Evolutionary conservation across 257 asterid species (phyloP).

Genomic region (Leptodermis oblonga): DNA sequence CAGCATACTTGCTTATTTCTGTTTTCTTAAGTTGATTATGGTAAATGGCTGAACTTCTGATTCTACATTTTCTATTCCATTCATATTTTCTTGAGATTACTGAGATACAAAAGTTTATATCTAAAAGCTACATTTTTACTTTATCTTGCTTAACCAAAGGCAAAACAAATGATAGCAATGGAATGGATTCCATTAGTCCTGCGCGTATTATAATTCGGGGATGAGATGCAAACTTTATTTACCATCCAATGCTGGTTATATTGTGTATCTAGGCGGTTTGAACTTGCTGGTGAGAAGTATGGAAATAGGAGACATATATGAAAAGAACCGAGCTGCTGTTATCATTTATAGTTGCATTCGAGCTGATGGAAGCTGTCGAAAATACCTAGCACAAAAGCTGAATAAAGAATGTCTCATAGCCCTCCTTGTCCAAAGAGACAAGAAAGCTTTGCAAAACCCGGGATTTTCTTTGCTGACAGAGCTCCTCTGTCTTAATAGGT

Average conservation of each 20-base stretch:
- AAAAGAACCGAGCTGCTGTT: conserved; percentile 47
- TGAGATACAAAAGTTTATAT: conserved; percentile 59
- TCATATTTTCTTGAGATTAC: conserved; percentile 35
- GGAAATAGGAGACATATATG: no score
- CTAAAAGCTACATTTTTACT: conserved; percentile 67
- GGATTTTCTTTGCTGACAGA: conserved; percentile 52
- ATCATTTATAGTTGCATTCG: conserved; percentile 48
- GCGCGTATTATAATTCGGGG: conserved; percentile 70
- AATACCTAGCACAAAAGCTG: conserved; percentile 53
- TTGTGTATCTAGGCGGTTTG: conserved; percentile 63
- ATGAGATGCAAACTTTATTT: conserved; percentile 55
- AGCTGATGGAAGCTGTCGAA: conserved; percentile 67
- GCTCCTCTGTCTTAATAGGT: conserved; percentile 72
- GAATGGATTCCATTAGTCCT: conserved; percentile 64
- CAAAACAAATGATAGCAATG: conserved; percentile 66
- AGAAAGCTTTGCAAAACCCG: conserved; percentile 24
- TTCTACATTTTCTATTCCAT: conserved; percentile 4
- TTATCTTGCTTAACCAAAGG: conserved; percentile 57
- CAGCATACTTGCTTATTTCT: conserved; percentile 94
- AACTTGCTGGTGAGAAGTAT: no score
- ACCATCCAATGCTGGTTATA: conserved; percentile 44
- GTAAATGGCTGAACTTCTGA: conserved; percentile 33
- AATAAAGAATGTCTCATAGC: no score
- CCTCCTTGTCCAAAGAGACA: conserved; percentile 30
- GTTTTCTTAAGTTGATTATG: conserved; percentile 95